A percentile compares a stretch with the other conserved stretches of the same genome.
These are phyloP conservation scores for Ustilago loliicola DNA, from an alignment of 1,284 basidiomycete genomes.

Conservation along the genomic window DNA sequence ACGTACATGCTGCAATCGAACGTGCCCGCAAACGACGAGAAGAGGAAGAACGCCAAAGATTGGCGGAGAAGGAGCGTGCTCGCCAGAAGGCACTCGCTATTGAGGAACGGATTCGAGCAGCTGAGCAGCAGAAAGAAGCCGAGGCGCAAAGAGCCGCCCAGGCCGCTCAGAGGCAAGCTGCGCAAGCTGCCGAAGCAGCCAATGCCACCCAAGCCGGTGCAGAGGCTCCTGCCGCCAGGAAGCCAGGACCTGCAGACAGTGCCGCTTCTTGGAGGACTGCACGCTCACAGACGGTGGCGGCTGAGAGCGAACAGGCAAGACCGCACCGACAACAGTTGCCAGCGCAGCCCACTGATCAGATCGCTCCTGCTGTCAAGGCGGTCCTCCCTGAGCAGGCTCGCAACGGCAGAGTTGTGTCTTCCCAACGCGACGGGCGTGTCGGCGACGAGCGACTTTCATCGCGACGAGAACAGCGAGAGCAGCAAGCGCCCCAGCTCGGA, in stretches of 20 bases:
- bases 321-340: conserved; percentile 16
- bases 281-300: conserved; percentile 9
- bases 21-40: conserved; percentile 65
- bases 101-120: conserved; percentile 60
- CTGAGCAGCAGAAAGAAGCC: conserved; percentile 46
- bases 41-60: conserved; percentile 62
- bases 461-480: conserved; percentile 28
- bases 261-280: conserved; percentile 44
- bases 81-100: conserved; percentile 63
- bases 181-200: conserved; percentile 5
- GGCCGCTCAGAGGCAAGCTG: conserved; percentile 10
- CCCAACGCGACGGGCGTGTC: conserved; percentile 8
- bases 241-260: conserved; percentile 44
- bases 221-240: conserved; percentile 14
- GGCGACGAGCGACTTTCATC: conserved; percentile 16
- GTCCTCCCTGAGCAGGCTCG: conserved; percentile 8
- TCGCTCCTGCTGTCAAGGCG: background rate
- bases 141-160: conserved; percentile 41
- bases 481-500: conserved; percentile 1
- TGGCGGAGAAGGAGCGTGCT: conserved; percentile 64
- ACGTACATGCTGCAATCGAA: conserved; percentile 65
- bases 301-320: background rate
- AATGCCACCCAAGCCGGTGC: conserved; percentile 4
- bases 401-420: conserved; percentile 13
- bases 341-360: conserved; percentile 7